These are phyloP conservation scores for Cladobotryum mycophilum DNA, from an alignment of 2,329 filamentous ascomycete species.

Conservation along the genomic window DNA sequence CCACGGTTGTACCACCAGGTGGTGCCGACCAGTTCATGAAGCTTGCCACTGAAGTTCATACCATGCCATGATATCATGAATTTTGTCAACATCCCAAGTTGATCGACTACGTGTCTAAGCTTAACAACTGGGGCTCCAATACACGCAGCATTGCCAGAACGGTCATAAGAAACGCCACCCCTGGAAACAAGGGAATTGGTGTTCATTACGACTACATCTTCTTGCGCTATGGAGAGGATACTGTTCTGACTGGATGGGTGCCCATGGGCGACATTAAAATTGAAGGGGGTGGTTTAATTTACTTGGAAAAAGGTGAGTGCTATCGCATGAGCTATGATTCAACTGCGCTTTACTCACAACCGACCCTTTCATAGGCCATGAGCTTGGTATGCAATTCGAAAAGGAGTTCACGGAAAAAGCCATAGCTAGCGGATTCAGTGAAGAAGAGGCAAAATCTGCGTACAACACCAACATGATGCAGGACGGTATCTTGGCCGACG, in stretches of 20 bases:
- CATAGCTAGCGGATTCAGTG: slow-evolving; percentile 39
- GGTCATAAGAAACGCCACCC: slow-evolving; percentile 50
- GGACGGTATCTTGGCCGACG: slow-evolving; percentile 42
- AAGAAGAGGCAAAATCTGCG: slow-evolving; percentile 43
- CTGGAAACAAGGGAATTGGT: slow-evolving; percentile 50
- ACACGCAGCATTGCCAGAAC: slow-evolving; percentile 38
- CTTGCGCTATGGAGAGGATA: slow-evolving; percentile 47
- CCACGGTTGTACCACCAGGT: slow-evolving; percentile 42
- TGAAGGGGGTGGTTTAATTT: slow-evolving; percentile 53
- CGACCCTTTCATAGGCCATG: slow-evolving; percentile 11
- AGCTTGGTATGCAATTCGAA: slow-evolving; percentile 44
- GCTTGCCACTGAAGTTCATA: slow-evolving; percentile 47
- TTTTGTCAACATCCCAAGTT: slow-evolving; percentile 49
- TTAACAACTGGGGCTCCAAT: slow-evolving; percentile 48
- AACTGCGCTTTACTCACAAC: slow-evolving; percentile 5
- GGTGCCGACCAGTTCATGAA: slow-evolving; percentile 25
- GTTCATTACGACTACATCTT: slow-evolving; percentile 58
- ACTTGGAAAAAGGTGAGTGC: slow-evolving; percentile 43
- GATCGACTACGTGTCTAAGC: slow-evolving; percentile 40
- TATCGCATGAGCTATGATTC: not conserved
- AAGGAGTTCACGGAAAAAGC: slow-evolving; percentile 43
- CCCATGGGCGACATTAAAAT: slow-evolving; percentile 48
- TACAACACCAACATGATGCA: slow-evolving; percentile 57
- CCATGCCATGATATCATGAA: slow-evolving; percentile 40
- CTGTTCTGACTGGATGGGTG: slow-evolving; percentile 51